Conservation (phyloP, 352 stramenopile species). For the Elongisporangium undulatum region DNA sequence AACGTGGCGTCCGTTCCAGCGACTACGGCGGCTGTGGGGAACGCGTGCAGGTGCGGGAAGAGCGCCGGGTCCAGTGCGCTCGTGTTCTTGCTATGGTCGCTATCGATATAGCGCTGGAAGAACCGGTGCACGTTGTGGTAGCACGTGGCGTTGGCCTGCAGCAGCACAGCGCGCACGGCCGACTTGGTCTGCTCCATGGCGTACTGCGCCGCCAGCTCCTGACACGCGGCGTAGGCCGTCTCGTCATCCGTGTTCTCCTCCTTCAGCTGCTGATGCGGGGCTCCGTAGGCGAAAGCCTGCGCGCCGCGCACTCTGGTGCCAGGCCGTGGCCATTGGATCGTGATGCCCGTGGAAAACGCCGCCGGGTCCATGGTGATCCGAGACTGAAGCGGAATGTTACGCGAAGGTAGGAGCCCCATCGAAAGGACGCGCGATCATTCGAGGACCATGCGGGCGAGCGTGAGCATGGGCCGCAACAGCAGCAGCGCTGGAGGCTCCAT, state of each 20-base stretch:
- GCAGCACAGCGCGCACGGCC: constrained; percentile 52
- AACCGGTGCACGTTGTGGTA: constrained; percentile 62
- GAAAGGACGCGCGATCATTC: constrained; percentile 1
- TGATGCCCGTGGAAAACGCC: constrained; percentile 52
- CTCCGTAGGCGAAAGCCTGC: background rate
- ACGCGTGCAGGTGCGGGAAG: constrained; percentile 41
- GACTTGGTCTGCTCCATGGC: constrained; percentile 45
- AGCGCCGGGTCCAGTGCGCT: constrained; percentile 19
- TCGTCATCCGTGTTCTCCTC: constrained; percentile 22
- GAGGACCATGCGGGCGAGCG: constrained; percentile 5
- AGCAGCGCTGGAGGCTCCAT: constrained; percentile 6
- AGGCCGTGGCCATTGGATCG: constrained; percentile 33
- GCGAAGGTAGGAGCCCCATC: constrained; percentile 6
- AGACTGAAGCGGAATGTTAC: constrained; percentile 5
- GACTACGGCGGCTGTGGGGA: constrained; percentile 60
- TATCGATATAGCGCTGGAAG: constrained; percentile 46
- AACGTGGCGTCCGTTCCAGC: constrained; percentile 66
- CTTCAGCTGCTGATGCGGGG: background rate
- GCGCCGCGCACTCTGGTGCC: background rate
- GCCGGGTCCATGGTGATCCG: constrained; percentile 29
- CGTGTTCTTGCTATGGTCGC: constrained; percentile 6
- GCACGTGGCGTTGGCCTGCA: constrained; percentile 60
- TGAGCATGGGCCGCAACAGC: constrained; percentile 5
- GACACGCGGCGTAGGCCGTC: constrained; percentile 28
- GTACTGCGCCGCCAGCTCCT: constrained; percentile 69